Evolutionary conservation across 179 eudicot genomes (phyloP).

Genomic region (Spergularia azorica): DNA sequence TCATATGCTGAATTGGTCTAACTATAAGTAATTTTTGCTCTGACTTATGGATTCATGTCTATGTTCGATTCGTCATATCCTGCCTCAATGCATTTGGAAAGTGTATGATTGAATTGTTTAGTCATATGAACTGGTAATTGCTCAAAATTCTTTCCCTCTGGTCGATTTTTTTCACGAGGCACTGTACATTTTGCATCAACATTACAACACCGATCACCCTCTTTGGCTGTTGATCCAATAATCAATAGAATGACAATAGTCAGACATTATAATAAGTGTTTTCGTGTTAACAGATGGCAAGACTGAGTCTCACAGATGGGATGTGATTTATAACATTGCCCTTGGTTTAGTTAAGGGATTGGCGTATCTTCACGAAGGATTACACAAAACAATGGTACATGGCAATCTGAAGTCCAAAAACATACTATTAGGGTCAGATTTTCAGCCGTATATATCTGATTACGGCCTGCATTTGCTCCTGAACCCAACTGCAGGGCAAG

Average conservation of each 20-base stretch:
- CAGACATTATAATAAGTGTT: conserved; percentile 6
- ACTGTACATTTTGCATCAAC: neutral
- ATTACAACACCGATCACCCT: neutral
- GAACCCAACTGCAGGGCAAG: conserved; percentile 77
- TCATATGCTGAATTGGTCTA: neutral
- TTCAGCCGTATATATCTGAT: conserved; percentile 68
- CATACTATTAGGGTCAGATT: conserved; percentile 52
- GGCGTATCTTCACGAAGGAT: conserved; percentile 68
- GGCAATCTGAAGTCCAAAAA: conserved; percentile 92
- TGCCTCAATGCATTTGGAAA: no score
- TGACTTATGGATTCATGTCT: no score
- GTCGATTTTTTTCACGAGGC: no score
- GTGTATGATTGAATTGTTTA: no score
- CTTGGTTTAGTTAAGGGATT: conserved; percentile 70
- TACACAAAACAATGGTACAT: conserved; percentile 67
- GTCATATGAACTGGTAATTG: no score
- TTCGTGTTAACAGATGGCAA: conserved; percentile 57
- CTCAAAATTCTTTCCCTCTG: no score
- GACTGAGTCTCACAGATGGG: conserved; percentile 69
- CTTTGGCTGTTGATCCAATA: neutral
- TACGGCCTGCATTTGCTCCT: conserved; percentile 71
- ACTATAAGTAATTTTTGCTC: neutral
- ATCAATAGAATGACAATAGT: neutral
- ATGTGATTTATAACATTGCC: conserved; percentile 57
- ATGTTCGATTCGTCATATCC: neutral